Conservation (phyloP, 495 filamentous ascomycete genomes). For the Penicillium longicatenatum region DNA sequence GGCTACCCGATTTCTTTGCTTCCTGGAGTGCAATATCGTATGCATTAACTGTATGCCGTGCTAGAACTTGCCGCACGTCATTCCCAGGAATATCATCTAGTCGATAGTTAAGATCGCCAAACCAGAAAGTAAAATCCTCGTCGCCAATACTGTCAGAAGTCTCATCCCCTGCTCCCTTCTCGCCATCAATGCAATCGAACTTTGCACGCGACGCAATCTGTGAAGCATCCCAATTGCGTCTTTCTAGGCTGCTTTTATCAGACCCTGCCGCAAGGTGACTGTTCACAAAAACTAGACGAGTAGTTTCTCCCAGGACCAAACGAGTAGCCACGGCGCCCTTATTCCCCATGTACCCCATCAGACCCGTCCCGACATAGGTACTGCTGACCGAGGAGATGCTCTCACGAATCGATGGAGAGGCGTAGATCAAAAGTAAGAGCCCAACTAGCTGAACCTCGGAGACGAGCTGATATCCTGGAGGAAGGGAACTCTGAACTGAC, state of each 20-base stretch:
- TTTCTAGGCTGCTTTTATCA: constrained; percentile 73
- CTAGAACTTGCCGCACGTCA: constrained; percentile 84
- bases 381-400: constrained; percentile 77
- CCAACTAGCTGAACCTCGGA: constrained; percentile 85
- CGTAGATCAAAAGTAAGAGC: constrained; percentile 82
- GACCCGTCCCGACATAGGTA: constrained; percentile 77
- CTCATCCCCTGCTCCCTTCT: constrained; percentile 49
- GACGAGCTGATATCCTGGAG: constrained; percentile 72
- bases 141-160: constrained; percentile 73
- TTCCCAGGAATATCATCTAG: constrained; percentile 85
- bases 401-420: constrained; percentile 69
- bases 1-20: constrained; percentile 35
- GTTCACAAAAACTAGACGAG: constrained; percentile 85
- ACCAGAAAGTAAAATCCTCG: constrained; percentile 94
- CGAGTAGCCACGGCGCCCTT: constrained; percentile 87
- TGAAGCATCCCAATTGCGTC: constrained; percentile 85
- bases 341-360: constrained; percentile 93
- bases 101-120: constrained; percentile 95
- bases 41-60: constrained; percentile 76
- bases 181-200: constrained; percentile 69
- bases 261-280: constrained; percentile 85
- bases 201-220: constrained; percentile 73
- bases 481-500: constrained; percentile 68
- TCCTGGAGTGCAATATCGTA: constrained; percentile 55
- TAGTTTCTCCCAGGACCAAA: constrained; percentile 86